phyloP scores from a whole-genome alignment of 345 rosid genomes.

The Heritiera fomes region DNA sequence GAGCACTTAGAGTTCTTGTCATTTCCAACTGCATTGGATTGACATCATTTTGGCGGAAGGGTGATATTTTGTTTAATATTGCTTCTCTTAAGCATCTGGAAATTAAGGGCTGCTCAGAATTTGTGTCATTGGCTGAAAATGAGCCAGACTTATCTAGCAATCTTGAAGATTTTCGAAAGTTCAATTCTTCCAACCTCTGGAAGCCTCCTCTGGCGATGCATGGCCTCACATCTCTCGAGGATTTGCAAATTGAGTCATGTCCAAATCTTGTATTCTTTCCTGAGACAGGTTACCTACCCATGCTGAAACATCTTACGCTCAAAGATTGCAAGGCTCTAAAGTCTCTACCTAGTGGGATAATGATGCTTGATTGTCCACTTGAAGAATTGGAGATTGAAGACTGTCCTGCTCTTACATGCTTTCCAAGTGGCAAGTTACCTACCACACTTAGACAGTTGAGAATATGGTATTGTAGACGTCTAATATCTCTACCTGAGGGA shows the following conservation, averaged over 20 bases:
- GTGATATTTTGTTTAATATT: neutral
- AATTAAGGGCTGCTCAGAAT: neutral
- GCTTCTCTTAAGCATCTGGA: conserved; percentile 15
- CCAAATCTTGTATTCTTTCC: conserved; percentile 20
- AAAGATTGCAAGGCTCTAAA: conserved; percentile 8
- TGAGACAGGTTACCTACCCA: conserved; percentile 1
- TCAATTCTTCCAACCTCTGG: neutral
- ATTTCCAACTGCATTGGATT: conserved; percentile 15
- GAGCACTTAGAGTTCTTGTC: neutral
- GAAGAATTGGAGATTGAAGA: conserved; percentile 18
- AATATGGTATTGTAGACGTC: neutral
- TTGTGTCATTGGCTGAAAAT: conserved; percentile 7
- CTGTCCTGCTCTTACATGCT: conserved; percentile 11
- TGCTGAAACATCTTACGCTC: conserved; percentile 14
- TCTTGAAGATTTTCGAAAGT: conserved; percentile 1
- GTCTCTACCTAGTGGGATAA: conserved; percentile 1
- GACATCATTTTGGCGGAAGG: conserved; percentile 9
- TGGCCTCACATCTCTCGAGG: conserved; percentile 1
- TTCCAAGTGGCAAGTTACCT: conserved; percentile 12
- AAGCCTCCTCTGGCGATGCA: conserved; percentile 1
- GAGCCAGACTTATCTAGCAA: neutral
- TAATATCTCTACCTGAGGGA: conserved; percentile 20
- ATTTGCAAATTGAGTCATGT: conserved; percentile 23
- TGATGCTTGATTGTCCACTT: conserved; percentile 13
- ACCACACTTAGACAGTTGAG: neutral